Evolutionary conservation across 192 early-diverging fungal genomes (phyloP).

Genomic region (Coemansia sp.): DNA sequence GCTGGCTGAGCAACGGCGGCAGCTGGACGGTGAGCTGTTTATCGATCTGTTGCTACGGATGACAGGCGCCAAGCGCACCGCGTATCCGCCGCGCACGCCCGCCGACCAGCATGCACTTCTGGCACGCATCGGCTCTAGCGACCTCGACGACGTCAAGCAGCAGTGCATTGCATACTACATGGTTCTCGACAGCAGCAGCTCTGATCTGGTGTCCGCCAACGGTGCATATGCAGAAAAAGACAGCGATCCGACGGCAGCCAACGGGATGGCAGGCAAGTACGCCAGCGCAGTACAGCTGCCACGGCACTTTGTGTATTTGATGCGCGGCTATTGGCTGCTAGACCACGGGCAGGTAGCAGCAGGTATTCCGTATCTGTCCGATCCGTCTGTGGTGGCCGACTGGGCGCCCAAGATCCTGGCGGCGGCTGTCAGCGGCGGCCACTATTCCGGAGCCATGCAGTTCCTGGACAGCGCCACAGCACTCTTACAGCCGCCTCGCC

Average conservation of each 20-base stretch:
- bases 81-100: slow-evolving; percentile 35
- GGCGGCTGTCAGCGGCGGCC: slow-evolving; percentile 19
- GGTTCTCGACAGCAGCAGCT: slow-evolving; percentile 24
- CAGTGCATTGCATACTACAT: slow-evolving; percentile 47
- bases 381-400: slow-evolving; percentile 49
- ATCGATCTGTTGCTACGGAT: slow-evolving; percentile 43
- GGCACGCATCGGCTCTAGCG: slow-evolving; percentile 22
- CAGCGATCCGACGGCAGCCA: slow-evolving; percentile 10
- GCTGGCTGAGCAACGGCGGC: slow-evolving; percentile 32
- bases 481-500: slow-evolving; percentile 18
- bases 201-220: slow-evolving; percentile 2
- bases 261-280: slow-evolving; percentile 20
- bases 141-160: slow-evolving; percentile 45
- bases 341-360: slow-evolving; percentile 40
- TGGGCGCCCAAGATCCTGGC: slow-evolving; percentile 45
- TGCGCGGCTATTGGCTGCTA: slow-evolving; percentile 55
- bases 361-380: slow-evolving; percentile 36
- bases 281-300: slow-evolving; percentile 31
- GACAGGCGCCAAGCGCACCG: slow-evolving; percentile 14
- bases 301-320: slow-evolving; percentile 42
- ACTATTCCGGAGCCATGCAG: slow-evolving; percentile 19
- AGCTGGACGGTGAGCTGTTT: slow-evolving; percentile 46
- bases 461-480: slow-evolving; percentile 47
- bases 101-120: slow-evolving; percentile 21
- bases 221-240: slow-evolving; percentile 13